Base-by-base conservation (phyloP, 177 flowering plant genomes). In the Vitis hybrid region DNA sequence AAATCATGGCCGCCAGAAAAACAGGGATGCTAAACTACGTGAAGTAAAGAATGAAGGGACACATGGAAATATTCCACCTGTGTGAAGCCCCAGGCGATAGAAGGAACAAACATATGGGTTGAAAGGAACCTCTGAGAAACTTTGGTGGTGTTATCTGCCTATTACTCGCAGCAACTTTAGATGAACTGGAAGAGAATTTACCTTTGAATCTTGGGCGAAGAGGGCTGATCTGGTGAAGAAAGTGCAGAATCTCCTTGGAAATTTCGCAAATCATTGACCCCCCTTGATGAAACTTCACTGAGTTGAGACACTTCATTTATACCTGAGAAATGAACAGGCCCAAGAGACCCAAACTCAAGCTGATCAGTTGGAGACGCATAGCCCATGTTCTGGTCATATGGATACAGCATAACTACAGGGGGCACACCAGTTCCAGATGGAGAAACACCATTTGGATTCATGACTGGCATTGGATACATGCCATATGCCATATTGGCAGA, bases 311-410 rank as follows among this genome's bases (percentile, higher is more conserved):
- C 79, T 50, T 88, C 96, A 74, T 80, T 83, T 63, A 66, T 40
- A 57, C 84, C 81, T 7, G 91, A 77, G 50, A 85, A 81, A 61
- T 82, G 87, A 65, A 84, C 82, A 15, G 83, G 91, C n/a, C 97
- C 89, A 63, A 87, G 83, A 58, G 98, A 88, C 18, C 97, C 98
- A 85, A 90, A 93, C 80, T 93, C 97, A 65, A 91, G 90, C 71
- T 88, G 97, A 56, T 93, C 93, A 6, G 87, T 67, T 24, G 81
- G 74, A 40, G 91, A 69, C 69, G 72, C 81, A 79, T 85, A 88
- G 48, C 78, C 81, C 52, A 78, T 66, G 72, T 79, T 88, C 52
- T 85, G 89, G 67, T 89, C 97, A 84, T 89, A 90, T 4, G 99
- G 87, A 79, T 88, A 91, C 13, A 91, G 40, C 99, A 92, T 90